A percentile compares a stretch with the other conserved stretches of the same genome.
These are phyloP conservation scores for Monotropa hypopitys DNA, from an alignment of 179 eudicot genomes.

Conservation along the genomic window DNA sequence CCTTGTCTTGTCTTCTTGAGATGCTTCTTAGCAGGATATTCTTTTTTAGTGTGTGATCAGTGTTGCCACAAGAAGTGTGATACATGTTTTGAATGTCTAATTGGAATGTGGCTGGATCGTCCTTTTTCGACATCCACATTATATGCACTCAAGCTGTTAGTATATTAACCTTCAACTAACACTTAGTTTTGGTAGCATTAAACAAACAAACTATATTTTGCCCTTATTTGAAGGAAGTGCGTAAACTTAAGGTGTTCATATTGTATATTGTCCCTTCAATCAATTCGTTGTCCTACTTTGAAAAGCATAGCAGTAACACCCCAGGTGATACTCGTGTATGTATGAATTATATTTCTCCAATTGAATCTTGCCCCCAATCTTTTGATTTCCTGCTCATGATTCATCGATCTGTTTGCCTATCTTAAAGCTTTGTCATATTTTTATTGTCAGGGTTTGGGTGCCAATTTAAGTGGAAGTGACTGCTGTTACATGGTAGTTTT, in stretches of 20 bases:
- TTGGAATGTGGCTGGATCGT: background rate
- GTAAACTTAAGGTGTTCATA: background rate
- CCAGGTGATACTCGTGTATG: background rate
- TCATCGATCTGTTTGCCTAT: background rate
- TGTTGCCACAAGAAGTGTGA: background rate
- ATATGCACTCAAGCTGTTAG: background rate
- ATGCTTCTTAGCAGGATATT: background rate
- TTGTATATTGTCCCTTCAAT: background rate
- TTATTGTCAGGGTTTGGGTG: slow-evolving; percentile 55
- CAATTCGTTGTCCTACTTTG: background rate
- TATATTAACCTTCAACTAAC: background rate
- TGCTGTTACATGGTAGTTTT: slow-evolving; percentile 80
- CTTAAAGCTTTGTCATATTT: background rate
- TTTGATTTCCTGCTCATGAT: background rate
- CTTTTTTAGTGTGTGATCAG: background rate
- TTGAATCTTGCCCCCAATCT: background rate
- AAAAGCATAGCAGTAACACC: background rate
- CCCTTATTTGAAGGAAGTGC: background rate
- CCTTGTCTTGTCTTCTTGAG: background rate
- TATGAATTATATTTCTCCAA: background rate
- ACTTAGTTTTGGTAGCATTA: background rate
- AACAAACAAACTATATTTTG: background rate
- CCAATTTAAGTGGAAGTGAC: slow-evolving; percentile 62
- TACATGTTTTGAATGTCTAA: background rate
- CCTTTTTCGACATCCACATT: background rate